Base-by-base conservation (phyloP, 371 early-diverging fungal species). In the Zopfochytrium polystomum region DNA sequence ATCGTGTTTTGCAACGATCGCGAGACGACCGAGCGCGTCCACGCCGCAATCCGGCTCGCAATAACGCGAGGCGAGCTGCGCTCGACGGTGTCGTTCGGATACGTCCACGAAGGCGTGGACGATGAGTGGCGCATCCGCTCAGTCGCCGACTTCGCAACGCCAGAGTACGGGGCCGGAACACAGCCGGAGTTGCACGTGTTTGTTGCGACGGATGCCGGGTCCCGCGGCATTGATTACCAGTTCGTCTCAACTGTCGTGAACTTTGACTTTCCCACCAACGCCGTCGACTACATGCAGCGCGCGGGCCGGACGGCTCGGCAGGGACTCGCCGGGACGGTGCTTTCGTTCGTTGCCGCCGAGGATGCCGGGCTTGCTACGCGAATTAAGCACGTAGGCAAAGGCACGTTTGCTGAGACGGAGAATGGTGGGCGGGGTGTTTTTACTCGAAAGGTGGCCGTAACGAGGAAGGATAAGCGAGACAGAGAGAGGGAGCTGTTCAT, bases 271-370 rank as follows among this genome's bases (percentile, higher is more conserved):
- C 96, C 98, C 1, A 81, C 83, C 15, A 87, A 87, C 4, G 88
- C 88, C 0, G 84, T 91, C 11, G 90, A 90, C 65, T 98, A 93
- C 71, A 61, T 96, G 48, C 99, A 98, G 73, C 83, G 99, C n/a
- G 83, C 90, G 0, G 99, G 99, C 0, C 79, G 98, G 26, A 92
- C 95, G 0, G 96, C 92, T 2, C 78, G 93, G 32, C 87, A 86
- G 0, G 92, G 92, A 3, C 77, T 80, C 27, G 71, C 71, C 4
- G 98, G 98, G 13, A 31, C 48, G 31, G 56, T 31, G 20, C 22
- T 52, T 52, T 25, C 52, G 7, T 52, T 52, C 30, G 52, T 52
- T 4, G 20, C 52, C 29, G 27, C 29, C 26, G 6, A 29, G 6
- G 52, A 52, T 52, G 52, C 4, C n/a, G n/a, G n/a, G 26, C 7